Percentiles rank a stretch among this genome's conserved stretches.
phyloP scores from a whole-genome alignment of 1,139 yeast genomes.

The Taiozyma sp. region DNA sequence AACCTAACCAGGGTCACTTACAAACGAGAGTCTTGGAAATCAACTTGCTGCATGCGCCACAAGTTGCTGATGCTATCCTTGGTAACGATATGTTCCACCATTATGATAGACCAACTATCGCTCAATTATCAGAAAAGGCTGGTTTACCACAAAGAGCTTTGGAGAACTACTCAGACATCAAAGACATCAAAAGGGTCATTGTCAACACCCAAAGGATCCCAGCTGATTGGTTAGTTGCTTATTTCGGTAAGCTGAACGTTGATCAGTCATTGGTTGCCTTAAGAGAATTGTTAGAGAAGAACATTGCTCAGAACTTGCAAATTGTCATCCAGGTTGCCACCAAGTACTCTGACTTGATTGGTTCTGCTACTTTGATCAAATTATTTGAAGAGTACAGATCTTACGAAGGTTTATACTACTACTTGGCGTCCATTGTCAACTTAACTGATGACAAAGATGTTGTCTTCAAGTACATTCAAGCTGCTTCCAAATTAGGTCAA shows the following conservation, averaged over 20 bases:
- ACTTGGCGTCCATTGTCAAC: constrained; percentile 89
- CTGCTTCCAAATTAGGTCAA: constrained; percentile 90
- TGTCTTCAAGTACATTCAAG: constrained; percentile 91
- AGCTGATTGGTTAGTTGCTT: constrained; percentile 88
- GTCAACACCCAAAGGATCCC: constrained; percentile 85
- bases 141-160: constrained; percentile 93
- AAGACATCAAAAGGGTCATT: constrained; percentile 92
- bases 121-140: constrained; percentile 88
- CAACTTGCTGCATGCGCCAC: constrained; percentile 94
- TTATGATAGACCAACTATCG: constrained; percentile 91
- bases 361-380: constrained; percentile 79
- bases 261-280: constrained; percentile 90
- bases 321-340: constrained; percentile 96
- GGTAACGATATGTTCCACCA: constrained; percentile 96
- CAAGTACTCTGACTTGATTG: constrained; percentile 90
- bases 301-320: constrained; percentile 85
- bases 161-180: constrained; percentile 91
- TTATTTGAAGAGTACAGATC: constrained; percentile 92
- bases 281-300: constrained; percentile 77
- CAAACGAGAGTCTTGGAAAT: constrained; percentile 94
- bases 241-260: constrained; percentile 91
- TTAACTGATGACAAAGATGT: constrained; percentile 93
- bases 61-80: constrained; percentile 97
- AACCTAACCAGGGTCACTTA: constrained; percentile 92
- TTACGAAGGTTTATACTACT: constrained; percentile 90